A percentile compares a stretch with the other conserved stretches of the same genome.
These are phyloP conservation scores for Aeschynomene evenia DNA, from an alignment of 306 rosid species.

Conservation along the genomic window DNA sequence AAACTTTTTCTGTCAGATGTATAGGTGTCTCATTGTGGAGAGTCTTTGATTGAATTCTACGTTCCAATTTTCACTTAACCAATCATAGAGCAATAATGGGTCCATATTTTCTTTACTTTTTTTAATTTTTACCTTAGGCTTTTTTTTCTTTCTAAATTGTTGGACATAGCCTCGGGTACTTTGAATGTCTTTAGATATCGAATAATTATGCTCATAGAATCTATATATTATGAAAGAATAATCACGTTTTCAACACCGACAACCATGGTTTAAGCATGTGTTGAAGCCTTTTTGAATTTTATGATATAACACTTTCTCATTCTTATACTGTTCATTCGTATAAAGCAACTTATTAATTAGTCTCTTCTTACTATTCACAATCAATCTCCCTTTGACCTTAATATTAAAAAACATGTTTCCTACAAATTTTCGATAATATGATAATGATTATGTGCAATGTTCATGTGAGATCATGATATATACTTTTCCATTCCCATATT, in stretches of 20 bases:
- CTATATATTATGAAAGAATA: too few species aligned
- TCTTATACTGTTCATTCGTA: background rate
- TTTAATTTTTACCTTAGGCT: background rate
- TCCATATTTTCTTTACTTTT: background rate
- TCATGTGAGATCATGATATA: too few species aligned
- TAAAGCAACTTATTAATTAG: background rate
- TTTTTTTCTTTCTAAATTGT: background rate
- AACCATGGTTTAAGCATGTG: background rate
- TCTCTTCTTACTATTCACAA: background rate
- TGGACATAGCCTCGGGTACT: background rate
- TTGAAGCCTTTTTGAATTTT: background rate
- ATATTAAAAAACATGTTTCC: background rate
- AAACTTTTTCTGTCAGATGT: constrained; percentile 18
- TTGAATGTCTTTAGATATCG: background rate
- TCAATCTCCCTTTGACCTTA: background rate
- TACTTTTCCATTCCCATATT: too few species aligned
- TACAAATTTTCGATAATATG: background rate
- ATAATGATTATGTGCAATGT: too few species aligned
- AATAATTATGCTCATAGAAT: background rate
- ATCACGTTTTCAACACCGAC: background rate
- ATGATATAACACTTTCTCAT: background rate
- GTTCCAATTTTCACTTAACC: constrained; percentile 7
- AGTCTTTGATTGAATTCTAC: background rate
- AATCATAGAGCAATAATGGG: constrained; percentile 33
- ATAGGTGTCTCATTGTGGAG: constrained; percentile 27